These are phyloP conservation scores for Fraxinus velutina DNA, from an alignment of 305 asterid species.

Conservation along the genomic window DNA sequence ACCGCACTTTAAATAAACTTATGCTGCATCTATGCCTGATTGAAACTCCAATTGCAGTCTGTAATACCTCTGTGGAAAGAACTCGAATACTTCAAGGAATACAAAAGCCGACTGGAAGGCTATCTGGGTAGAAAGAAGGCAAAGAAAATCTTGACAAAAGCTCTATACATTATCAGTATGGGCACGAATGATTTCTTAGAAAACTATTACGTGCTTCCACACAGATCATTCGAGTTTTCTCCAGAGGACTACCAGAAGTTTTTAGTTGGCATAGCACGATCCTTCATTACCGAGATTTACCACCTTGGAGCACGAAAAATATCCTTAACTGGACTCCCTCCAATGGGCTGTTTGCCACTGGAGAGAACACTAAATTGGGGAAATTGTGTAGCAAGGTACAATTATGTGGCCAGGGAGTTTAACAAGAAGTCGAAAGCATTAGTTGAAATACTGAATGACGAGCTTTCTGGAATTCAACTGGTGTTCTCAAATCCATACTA, in stretches of 20 bases:
- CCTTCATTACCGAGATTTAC: slow-evolving; percentile 46
- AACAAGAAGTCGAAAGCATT: slow-evolving; percentile 42
- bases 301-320: slow-evolving; percentile 65
- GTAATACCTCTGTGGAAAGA: slow-evolving; percentile 74
- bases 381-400: slow-evolving; percentile 45
- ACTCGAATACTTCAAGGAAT: slow-evolving; percentile 63
- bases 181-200: slow-evolving; percentile 79
- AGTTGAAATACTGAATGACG: slow-evolving; percentile 41
- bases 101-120: slow-evolving; percentile 39
- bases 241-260: slow-evolving; percentile 47
- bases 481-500: slow-evolving; percentile 48
- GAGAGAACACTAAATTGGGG: slow-evolving; percentile 57
- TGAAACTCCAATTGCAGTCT: slow-evolving; percentile 33
- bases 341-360: slow-evolving; percentile 77
- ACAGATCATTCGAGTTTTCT: slow-evolving; percentile 35
- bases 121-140: slow-evolving; percentile 47
- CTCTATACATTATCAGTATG: slow-evolving; percentile 55
- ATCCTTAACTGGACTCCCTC: slow-evolving; percentile 63
- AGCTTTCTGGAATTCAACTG: slow-evolving; percentile 49
- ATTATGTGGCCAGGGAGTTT: slow-evolving; percentile 51
- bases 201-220: slow-evolving; percentile 48
- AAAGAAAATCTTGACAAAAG: slow-evolving; percentile 37
- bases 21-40: background rate
- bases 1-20: background rate
- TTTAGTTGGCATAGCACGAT: slow-evolving; percentile 42